Base-by-base conservation (phyloP, 1,284 basidiomycete genomes). In the Pseudozyma flocculosa region DNA sequence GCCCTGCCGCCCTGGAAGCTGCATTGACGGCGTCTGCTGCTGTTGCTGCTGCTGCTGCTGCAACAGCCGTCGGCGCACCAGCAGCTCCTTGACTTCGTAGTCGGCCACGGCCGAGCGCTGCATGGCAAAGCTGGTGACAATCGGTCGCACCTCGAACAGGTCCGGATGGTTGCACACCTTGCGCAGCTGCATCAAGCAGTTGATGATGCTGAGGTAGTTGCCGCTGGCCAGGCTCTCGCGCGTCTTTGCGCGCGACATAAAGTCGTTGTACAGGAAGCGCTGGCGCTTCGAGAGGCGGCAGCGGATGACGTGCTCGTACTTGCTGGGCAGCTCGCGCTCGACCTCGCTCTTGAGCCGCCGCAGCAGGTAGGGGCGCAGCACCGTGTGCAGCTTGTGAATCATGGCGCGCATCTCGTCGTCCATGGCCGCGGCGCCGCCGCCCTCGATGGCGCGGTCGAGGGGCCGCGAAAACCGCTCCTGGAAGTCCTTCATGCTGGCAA, bases 241-340 rank as follows among this genome's bases (percentile, higher is more conserved):
- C 2, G 94, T 97, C 57, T 91, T 87, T 0, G 90, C 86, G 24
- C 94, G 85, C 5, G 88, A 84, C 92, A 98, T 96, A 81, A 96
- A 97, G 78, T 97, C 94, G 82, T 98, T 94, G 79, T 98, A 98
- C 9, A 98, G 84, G 78, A 91, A 94, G 7, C 93, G 88, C 72
- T 98, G 94, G 1, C 94, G 86, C 77, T 95, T 96, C 30, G 92
- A 95, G 7, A 98, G 82, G 1, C 88, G 87, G 71, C 93, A 96
- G 43, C 92, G 85, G 34, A 95, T 86, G 48, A 96, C 85, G 75
- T 97, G 93, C 68, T 97, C 94, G 75, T 86, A 92, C 78, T 98
- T 98, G 80, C 87, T 88, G 0, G 94, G 94, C 18, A 98, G 83
- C 76, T 96, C 90, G 72, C 90, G 94, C 79, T 96, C 94, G 36